Base-by-base conservation (phyloP, 2,329 filamentous ascomycete species). In the Neonectria hederae region DNA sequence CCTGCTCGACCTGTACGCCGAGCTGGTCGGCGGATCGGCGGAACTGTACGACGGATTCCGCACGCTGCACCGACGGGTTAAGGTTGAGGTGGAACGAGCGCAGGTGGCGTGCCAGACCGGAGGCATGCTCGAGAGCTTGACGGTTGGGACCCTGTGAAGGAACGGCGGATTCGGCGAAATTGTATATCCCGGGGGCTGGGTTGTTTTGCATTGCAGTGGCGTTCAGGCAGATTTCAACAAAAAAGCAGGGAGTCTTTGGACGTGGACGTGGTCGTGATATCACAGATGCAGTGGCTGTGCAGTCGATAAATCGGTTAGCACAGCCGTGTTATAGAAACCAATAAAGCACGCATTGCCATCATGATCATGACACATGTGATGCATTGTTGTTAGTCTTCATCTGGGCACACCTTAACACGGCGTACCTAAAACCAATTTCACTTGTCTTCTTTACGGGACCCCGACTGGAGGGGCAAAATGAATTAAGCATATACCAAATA, bases 1-100 rank as follows among this genome's bases (percentile, higher is more conserved):
- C 63, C 83, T 98, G 38, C 82, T 98, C 21, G 95, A 99, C 74
- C 83, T 98, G 40, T 99, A 98, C 77, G 89, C 91, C 30, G 90
- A 92, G 76, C 91, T 93, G 70, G 84, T 94, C 24, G 92, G 88
- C 2, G 89, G 89, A 54, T 94, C 91, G 38, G 84, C 87, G 7
- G 89, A 92, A 76, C 86, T 98, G 60, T 89, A 92, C 65, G 84
- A 84, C 54, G 84, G 90, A 53, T 89, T 98, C 73, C 85, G 87
- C 71, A 84, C 83, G 53, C 82, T 97, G 67, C 89, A 91, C 75
- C 82, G 85, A 49, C 84, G 90, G 42, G 95, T 98, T 21, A 86
- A 88, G 66, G 82, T 87, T 43, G 92, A 96, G 77, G 91, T 94
- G 11, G 93, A 97, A 78, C 89, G 91, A 74, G 92, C 93, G 22